Evolutionary conservation across 345 rosid genomes (phyloP).

Genomic region (Citrus sp.): DNA sequence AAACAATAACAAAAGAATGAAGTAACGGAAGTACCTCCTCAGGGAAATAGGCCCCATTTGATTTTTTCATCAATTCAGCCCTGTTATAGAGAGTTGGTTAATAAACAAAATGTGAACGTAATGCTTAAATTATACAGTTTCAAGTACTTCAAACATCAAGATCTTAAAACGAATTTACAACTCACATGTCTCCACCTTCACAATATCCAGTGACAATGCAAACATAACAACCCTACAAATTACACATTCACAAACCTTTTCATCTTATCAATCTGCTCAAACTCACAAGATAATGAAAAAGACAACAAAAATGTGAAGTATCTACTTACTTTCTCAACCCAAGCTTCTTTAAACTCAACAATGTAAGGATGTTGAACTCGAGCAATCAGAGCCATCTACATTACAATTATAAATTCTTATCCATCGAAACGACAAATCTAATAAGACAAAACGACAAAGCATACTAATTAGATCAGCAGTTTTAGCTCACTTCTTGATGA

Average conservation of each 20-base stretch:
- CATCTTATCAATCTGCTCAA: neutral
- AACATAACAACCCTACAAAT: constrained; percentile 89
- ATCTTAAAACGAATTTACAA: constrained; percentile 11
- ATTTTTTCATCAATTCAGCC: constrained; percentile 95
- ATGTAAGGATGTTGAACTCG: constrained; percentile 88
- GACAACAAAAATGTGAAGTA: neutral
- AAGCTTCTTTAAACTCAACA: constrained; percentile 98
- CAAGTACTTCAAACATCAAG: constrained; percentile 5
- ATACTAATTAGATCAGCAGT: neutral
- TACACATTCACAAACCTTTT: constrained; percentile 3
- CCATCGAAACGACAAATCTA: neutral
- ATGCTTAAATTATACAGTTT: constrained; percentile 6
- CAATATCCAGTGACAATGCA: constrained; percentile 99
- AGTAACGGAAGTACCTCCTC: constrained; percentile 60
- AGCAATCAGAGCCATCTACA: constrained; percentile 90
- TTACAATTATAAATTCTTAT: constrained; percentile 11
- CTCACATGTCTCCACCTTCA: constrained; percentile 99
- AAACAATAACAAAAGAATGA: neutral
- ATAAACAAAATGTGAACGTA: neutral
- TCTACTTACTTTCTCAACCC: constrained; percentile 91
- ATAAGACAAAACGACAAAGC: neutral
- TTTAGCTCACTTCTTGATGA: constrained; percentile 74
- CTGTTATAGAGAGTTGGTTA: constrained; percentile 32
- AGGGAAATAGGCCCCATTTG: constrained; percentile 81
- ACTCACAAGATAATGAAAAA: neutral